phyloP scores from a whole-genome alignment of 163 green algal species.

The Chlorella variabilis region DNA sequence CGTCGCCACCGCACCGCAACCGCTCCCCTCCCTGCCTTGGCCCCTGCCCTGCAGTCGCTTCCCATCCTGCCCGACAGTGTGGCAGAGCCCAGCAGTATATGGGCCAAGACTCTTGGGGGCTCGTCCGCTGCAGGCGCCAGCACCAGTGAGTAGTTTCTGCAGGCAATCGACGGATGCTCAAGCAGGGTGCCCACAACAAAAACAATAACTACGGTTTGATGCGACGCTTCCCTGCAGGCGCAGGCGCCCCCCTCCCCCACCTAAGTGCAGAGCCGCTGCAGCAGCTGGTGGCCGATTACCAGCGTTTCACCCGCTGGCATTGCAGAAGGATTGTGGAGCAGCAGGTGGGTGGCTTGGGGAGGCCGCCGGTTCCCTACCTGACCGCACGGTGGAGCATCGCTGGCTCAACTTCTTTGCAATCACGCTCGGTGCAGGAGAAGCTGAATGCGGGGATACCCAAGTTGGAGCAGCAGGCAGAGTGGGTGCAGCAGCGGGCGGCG shows the following conservation, averaged over 20 bases:
- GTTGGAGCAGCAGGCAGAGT: conserved; percentile 1
- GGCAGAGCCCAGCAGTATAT: not conserved
- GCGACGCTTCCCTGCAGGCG: too few relatives aligned
- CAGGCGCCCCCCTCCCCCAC: not conserved
- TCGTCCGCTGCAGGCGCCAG: not conserved
- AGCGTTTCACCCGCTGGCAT: conserved; percentile 26
- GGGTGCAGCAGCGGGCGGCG: not conserved
- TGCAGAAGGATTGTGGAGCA: conserved; percentile 16
- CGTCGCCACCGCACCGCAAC: too few relatives aligned
- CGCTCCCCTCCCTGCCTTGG: not conserved
- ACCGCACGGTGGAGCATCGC: not conserved
- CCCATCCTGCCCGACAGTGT: conserved; percentile 9
- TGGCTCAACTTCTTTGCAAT: not conserved
- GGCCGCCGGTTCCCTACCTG: not conserved
- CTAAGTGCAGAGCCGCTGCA: not conserved
- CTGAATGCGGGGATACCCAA: not conserved
- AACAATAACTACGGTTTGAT: too few relatives aligned
- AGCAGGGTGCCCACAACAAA: too few relatives aligned
- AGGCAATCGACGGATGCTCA: too few relatives aligned
- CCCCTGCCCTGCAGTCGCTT: conserved; percentile 19
- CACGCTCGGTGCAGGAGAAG: conserved; percentile 5
- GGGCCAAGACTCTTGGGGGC: not conserved
- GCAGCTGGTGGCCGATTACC: not conserved
- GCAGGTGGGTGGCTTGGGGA: not conserved
- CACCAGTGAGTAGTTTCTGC: not conserved